Percentiles rank a stretch among this genome's conserved stretches.
These are phyloP conservation scores for Metschnikowia rubicola DNA, from an alignment of 805 yeast species.

Conservation along the genomic window DNA sequence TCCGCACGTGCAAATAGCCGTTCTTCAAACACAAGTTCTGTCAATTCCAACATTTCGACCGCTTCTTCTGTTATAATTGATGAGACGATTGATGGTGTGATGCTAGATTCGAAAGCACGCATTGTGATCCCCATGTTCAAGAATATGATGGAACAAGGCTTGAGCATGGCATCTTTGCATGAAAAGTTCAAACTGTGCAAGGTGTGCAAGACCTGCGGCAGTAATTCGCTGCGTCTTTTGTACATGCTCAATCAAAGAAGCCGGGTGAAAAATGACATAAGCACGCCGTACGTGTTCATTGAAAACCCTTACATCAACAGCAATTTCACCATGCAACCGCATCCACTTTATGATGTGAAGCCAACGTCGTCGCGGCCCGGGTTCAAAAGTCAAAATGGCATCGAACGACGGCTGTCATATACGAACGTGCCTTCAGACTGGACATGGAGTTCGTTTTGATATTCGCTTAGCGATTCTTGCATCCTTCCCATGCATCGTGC, in stretches of 20 bases:
- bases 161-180: constrained; percentile 5
- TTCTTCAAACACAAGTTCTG: constrained; percentile 8
- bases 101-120: constrained; percentile 24
- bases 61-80: constrained; percentile 5
- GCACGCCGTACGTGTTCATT: constrained; percentile 24
- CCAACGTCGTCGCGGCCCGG: not conserved
- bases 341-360: constrained; percentile 2
- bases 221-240: constrained; percentile 18
- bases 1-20: constrained; percentile 10
- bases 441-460: constrained; percentile 52
- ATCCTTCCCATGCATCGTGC: no score
- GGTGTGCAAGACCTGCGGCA: constrained; percentile 18
- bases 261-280: constrained; percentile 17
- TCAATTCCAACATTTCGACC: not conserved
- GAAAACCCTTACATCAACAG: constrained; percentile 30
- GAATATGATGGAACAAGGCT: constrained; percentile 15
- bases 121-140: constrained; percentile 35
- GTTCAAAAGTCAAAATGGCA: not conserved
- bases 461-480: no score
- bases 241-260: constrained; percentile 28
- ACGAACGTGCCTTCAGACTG: constrained; percentile 33
- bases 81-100: constrained; percentile 9
- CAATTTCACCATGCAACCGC: constrained; percentile 6
- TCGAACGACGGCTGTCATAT: constrained; percentile 4
- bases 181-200: constrained; percentile 17